Evolutionary conservation across 768 basidiomycete genomes (phyloP), one percentile per base, ranked within the genome.

Genomic region (Xerocomus spinulosus): DNA sequence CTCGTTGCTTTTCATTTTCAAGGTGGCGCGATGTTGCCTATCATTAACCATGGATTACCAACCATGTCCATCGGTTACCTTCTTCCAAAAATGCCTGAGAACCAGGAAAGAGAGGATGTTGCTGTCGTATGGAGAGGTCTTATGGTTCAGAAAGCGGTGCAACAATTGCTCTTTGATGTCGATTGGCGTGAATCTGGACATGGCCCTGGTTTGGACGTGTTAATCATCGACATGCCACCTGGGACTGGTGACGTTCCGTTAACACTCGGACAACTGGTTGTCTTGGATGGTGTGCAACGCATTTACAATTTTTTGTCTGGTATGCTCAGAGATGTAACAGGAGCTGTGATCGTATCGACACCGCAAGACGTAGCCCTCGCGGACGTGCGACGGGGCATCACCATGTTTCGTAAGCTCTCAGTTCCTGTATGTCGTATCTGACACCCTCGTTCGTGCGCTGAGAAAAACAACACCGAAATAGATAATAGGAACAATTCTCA

Each of bases 11-110:
- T 25, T 23, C 26, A 15, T 13, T n/a, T 4, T 23, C 12, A 3
- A 89, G 92, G 60, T 29, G 92, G 91, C 9, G 84, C 86, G 18
- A 74, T 98, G 24, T 61, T 87, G 10, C 95, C 94, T 0, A 68
- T 97, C 14, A 76, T 74, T 17, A 96, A 96, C 60, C 92, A 98
- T 64, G 88, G 91, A 13, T 58, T 97, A 2, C 85, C 88, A 14
- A 89, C 87, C 57, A 97, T 97, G 95, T 96, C 93, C 1, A 96
- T 99, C 82, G 95, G 93, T 3, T 99, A 92, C 64, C 79, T 99
- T 12, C 77, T 98, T 13, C 85, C 88, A 1, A 69, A 71, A 46
- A 60, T 74, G 1, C 55, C 71, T 26, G 73, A 76, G 7, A 70
- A 71, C 24, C 70, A 71, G 35, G 70, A 78, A 3, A 76, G 76